Percentiles rank a stretch among this genome's conserved stretches.
Evolutionary conservation across 768 basidiomycete species (phyloP).

Genomic region (Boletus patriciae): DNA sequence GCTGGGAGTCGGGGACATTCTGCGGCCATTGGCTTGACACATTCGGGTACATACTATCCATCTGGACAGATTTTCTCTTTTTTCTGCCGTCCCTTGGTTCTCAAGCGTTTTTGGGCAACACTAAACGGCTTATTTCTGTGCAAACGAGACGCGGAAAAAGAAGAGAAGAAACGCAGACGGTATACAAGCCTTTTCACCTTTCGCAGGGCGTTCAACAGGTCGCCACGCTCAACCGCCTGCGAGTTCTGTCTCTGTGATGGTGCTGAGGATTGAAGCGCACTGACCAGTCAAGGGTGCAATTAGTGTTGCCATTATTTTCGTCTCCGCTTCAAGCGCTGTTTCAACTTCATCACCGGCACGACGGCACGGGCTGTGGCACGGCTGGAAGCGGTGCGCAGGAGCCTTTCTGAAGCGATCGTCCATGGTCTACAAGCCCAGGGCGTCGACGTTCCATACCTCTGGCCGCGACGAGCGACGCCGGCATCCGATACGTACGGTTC

Average conservation of each 20-base stretch:
- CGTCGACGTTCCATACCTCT: background rate
- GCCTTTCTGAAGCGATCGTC: slow-evolving; percentile 21
- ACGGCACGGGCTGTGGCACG: slow-evolving; percentile 22
- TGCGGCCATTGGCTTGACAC: slow-evolving; percentile 43
- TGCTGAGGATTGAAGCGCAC: slow-evolving; percentile 38
- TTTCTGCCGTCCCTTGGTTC: slow-evolving; percentile 39
- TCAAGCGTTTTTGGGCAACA: slow-evolving; percentile 45
- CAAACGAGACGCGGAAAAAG: slow-evolving; percentile 39
- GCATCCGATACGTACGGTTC: background rate
- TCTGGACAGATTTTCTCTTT: slow-evolving; percentile 41
- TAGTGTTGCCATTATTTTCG: slow-evolving; percentile 23
- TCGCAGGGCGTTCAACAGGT: slow-evolving; percentile 36
- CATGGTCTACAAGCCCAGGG: slow-evolving; percentile 17
- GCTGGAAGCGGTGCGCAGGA: slow-evolving; percentile 24
- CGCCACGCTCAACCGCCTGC: slow-evolving; percentile 39
- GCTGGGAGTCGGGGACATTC: slow-evolving; percentile 37
- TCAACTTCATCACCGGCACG: slow-evolving; percentile 24
- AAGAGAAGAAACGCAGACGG: slow-evolving; percentile 38
- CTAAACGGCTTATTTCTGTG: slow-evolving; percentile 48
- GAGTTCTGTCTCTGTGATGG: slow-evolving; percentile 41
- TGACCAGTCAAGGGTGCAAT: slow-evolving; percentile 31
- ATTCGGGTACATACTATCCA: slow-evolving; percentile 49
- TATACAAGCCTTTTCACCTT: slow-evolving; percentile 43
- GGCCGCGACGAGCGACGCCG: background rate
- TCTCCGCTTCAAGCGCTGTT: slow-evolving; percentile 32